Evolutionary conservation across 108 stramenopile genomes (phyloP), one percentile per base, ranked within the genome.

Genomic region (Cyclotella sp.): DNA sequence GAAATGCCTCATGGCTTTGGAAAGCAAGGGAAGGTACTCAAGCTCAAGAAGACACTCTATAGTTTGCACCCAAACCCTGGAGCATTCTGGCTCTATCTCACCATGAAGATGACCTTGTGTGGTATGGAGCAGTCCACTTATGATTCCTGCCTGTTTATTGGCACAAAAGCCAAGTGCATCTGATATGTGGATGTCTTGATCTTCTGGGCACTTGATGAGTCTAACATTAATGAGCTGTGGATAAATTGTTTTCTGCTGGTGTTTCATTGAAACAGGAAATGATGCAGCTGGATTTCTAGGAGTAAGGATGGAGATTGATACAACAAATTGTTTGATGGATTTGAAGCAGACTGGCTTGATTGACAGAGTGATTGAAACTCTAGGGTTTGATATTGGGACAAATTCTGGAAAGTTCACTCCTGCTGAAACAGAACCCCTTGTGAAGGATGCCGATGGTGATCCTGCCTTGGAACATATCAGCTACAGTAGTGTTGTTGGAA

Each of bases 41-140:
- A 78, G 21, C 30, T 85, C 18, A 70, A 76, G 30, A 66, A 39
- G 39, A 73, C 60, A 40, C 63, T 78, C 9, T 85, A 85, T 74
- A 80, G 86, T 14, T 24, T 74, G 5, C 30, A 52, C n/a, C 44
- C 27, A 28, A 26, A 21, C 18, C 62, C 62, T 9, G 3, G 62
- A 24, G 40, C 62, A 39, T 63, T 47, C 22, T 28, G 26, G 27
- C 21, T 70, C 70, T 70, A 71, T 58, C 8, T 78, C 73, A n/a
- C 68, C 63, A 16, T 24, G 66, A 24, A 15, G 14, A 58, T 58
- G 57, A 22, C 6, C 14, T 22, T 27, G 24, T 24, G 57, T 58
- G 5, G 57, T 2, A 3, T 58, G 27, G 22, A 27, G 14, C 1
- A 27, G 13, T 58, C 57, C 34, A 6, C 34, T 5, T 34, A 5